Conservation (phyloP, 2,329 filamentous ascomycete genomes). For the Alternaria dauci region DNA sequence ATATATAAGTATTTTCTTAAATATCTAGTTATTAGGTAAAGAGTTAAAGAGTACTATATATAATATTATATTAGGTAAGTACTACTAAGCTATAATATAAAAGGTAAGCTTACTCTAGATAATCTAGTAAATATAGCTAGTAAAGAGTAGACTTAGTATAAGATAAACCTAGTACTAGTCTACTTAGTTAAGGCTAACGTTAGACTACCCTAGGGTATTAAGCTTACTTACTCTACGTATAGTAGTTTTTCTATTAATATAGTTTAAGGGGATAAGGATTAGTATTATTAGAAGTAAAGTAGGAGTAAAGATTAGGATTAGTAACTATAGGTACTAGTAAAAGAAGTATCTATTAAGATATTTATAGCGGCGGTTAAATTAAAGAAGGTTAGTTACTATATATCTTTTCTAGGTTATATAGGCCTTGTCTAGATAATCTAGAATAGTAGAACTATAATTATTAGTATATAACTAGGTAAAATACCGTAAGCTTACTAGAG, state of each 20-base stretch:
- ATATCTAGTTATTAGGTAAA: constrained; percentile 20
- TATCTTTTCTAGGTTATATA: constrained; percentile 1
- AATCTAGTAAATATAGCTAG: constrained; percentile 16
- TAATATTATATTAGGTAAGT: constrained; percentile 1
- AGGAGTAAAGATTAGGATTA: constrained; percentile 20
- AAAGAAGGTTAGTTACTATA: constrained; percentile 21
- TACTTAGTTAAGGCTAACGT: constrained; percentile 19
- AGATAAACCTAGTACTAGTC: constrained; percentile 25
- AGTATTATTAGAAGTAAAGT: constrained; percentile 18
- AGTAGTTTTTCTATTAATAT: constrained; percentile 17
- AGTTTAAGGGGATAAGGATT: constrained; percentile 22
- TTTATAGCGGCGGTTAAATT: neutral
- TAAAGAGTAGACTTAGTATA: constrained; percentile 15
- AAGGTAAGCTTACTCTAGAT: constrained; percentile 22
- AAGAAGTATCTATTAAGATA: constrained; percentile 28
- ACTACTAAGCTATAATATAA: constrained; percentile 10
- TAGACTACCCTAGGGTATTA: constrained; percentile 24
- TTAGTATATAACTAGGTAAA: constrained; percentile 1
- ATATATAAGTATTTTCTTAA: constrained; percentile 11
- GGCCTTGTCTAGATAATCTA: neutral
- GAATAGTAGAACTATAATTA: neutral
- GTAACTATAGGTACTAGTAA: constrained; percentile 14
- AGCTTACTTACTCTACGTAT: constrained; percentile 19
- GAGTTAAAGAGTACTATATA: constrained; percentile 20
- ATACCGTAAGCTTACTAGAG: constrained; percentile 14